Base-by-base conservation (phyloP, 177 flowering plant genomes). In the Tripterygium wilfordii region DNA sequence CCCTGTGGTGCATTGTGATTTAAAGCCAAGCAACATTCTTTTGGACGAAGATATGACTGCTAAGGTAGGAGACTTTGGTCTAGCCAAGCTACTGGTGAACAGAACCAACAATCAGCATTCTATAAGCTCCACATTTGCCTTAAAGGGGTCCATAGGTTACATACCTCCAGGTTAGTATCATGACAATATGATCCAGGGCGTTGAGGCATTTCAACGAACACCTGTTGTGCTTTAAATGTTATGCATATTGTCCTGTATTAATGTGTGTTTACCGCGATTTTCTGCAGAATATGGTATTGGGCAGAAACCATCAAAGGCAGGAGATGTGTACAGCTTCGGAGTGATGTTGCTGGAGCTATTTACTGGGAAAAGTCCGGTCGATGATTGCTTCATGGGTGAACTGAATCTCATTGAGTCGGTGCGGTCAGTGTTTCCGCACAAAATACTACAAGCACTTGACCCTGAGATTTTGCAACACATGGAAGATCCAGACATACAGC, bases 91-190 rank as follows among this genome's bases (percentile, higher is more conserved):
- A 16, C 37, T 62, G 25, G 14, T 43, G 39, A 49, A 45, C 12
- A 42, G 22, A 14, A 5, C 17, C 5, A 22, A 7, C 1, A 39
- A 38, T 21, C 58, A 64, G 32, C 6, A 13, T 7, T 44, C 53
- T 1, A 39, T 47, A 4, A 65, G 63, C 41, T 42, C 62, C 9
- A 58, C 65, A 17, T 7, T 37, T 44, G 65, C 51, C 9, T 36
- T 66, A 13, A 68, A 46, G 48, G 80, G 77, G 4, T 58, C 79
- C 10, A 63, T 74, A 1, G 79, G 79, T 1, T 74, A 71, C 42
- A 63, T 71, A 21, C 67, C 78, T 17, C 81, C 76, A 67, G 80
- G 80, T 68, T 25, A 51, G 53, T 32, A 26, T 6, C 8, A 30
- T n/a, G n/a, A n/a, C n/a, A n/a, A n/a, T n/a, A n/a, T n/a, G n/a